Evolutionary conservation across 1,284 basidiomycete species (phyloP).

Genomic region (Quambalaria eucalypti): DNA sequence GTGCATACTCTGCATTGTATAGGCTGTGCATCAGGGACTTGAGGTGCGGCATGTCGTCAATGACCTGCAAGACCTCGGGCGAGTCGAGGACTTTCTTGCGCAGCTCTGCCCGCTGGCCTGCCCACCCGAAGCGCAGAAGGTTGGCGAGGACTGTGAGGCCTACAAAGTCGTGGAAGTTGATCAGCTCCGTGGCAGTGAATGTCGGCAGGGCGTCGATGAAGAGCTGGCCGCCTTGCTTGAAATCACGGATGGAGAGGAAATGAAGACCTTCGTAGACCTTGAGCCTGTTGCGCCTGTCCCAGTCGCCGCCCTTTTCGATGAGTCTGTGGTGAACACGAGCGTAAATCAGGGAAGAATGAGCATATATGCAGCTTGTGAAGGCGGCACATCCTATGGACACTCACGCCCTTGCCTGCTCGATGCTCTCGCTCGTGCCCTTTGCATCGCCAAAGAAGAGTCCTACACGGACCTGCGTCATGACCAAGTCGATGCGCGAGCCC

Average conservation of each 20-base stretch:
- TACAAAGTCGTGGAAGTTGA: constrained; percentile 86
- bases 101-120: constrained; percentile 65
- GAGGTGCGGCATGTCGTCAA: constrained; percentile 51
- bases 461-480: constrained; percentile 76
- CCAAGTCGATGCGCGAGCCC: constrained; percentile 85
- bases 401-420: constrained; percentile 73
- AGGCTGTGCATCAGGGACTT: constrained; percentile 55
- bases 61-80: constrained; percentile 52
- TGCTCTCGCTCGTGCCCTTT: constrained; percentile 62
- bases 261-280: constrained; percentile 91
- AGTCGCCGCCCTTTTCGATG: constrained; percentile 92
- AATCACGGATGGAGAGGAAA: constrained; percentile 68
- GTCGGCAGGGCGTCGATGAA: constrained; percentile 84
- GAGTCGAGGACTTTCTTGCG: constrained; percentile 73
- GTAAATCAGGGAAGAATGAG: neutral
- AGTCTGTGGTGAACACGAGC: constrained; percentile 53
- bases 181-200: constrained; percentile 83
- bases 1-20: constrained; percentile 87
- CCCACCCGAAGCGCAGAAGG: constrained; percentile 57
- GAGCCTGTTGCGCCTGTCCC: constrained; percentile 90
- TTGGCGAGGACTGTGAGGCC: constrained; percentile 73
- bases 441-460: constrained; percentile 85
- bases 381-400: constrained; percentile 42
- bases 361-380: too few species aligned
- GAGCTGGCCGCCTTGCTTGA: constrained; percentile 56